Conservation (phyloP, 495 filamentous ascomycete genomes). For the Bacidia rubella region DNA sequence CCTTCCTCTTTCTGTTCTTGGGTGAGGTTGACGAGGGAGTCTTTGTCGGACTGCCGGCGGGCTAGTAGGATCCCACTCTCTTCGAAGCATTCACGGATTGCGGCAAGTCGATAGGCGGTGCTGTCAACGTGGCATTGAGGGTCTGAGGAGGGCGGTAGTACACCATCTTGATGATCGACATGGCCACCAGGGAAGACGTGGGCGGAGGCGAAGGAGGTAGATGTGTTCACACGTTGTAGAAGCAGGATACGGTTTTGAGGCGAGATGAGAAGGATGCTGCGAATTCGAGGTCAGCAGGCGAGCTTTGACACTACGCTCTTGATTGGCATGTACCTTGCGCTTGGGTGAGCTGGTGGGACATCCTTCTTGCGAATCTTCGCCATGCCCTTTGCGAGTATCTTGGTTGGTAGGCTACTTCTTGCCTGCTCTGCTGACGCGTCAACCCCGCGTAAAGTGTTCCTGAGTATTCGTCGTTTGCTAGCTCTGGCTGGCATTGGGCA, state of each 20-base stretch:
- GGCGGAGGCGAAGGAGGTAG: conserved; percentile 73
- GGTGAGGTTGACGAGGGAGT: conserved; percentile 27
- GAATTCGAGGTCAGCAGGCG: neutral
- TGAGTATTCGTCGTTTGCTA: neutral
- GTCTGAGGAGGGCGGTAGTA: conserved; percentile 29
- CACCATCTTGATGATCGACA: conserved; percentile 52
- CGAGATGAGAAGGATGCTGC: conserved; percentile 73
- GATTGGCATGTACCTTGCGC: conserved; percentile 1
- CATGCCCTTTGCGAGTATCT: neutral
- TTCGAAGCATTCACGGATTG: conserved; percentile 86
- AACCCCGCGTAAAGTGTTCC: conserved; percentile 4
- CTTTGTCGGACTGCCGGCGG: conserved; percentile 23
- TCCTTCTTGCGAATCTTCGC: neutral
- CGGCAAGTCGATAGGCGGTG: conserved; percentile 56
- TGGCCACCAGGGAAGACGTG: conserved; percentile 97
- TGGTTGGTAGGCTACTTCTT: neutral
- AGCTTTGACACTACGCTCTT: too few relatives aligned
- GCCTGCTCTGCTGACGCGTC: neutral
- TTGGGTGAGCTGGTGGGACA: neutral
- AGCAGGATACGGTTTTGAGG: conserved; percentile 76
- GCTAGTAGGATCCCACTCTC: conserved; percentile 85
- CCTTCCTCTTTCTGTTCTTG: conserved; percentile 49
- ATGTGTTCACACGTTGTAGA: conserved; percentile 70
- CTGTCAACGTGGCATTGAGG: conserved; percentile 50
- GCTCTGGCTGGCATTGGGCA: neutral